These are phyloP conservation scores for Cytospora paraplurivora DNA, from an alignment of 2,329 filamentous ascomycete genomes.

Conservation along the genomic window DNA sequence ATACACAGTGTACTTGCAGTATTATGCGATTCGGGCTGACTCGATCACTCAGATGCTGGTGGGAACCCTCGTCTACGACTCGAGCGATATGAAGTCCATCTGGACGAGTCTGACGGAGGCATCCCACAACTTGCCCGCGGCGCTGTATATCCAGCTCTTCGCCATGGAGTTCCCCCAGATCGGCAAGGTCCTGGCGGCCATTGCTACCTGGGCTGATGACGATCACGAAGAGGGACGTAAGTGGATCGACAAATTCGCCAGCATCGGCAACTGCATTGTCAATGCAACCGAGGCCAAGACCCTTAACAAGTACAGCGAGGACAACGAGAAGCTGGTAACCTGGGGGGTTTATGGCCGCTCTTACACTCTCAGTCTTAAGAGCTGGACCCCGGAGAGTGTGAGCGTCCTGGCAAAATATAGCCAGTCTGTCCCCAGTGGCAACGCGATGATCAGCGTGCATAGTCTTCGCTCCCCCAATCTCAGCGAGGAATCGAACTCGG, in stretches of 20 bases:
- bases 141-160: conserved; percentile 8
- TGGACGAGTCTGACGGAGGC: conserved; percentile 1
- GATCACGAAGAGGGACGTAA: conserved; percentile 36
- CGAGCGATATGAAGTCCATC: conserved; percentile 11
- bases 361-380: background rate
- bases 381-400: conserved; percentile 7
- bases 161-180: conserved; percentile 12
- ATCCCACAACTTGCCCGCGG: background rate
- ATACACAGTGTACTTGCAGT: background rate
- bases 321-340: conserved; percentile 21
- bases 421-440: conserved; percentile 3
- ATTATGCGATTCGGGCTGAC: background rate
- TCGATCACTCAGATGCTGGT: conserved; percentile 8
- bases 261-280: conserved; percentile 32
- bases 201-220: conserved; percentile 39
- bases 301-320: conserved; percentile 11
- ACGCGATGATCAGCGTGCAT: conserved; percentile 19
- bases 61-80: conserved; percentile 9
- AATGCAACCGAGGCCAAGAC: conserved; percentile 18
- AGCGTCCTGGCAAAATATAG: conserved; percentile 6
- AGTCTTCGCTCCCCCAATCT: conserved; percentile 5
- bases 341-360: conserved; percentile 17
- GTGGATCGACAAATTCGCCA: conserved; percentile 36
- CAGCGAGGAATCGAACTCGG: background rate
- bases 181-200: conserved; percentile 12